phyloP scores from a whole-genome alignment of 2,329 filamentous ascomycete genomes.

The Diaporthe sp. region DNA sequence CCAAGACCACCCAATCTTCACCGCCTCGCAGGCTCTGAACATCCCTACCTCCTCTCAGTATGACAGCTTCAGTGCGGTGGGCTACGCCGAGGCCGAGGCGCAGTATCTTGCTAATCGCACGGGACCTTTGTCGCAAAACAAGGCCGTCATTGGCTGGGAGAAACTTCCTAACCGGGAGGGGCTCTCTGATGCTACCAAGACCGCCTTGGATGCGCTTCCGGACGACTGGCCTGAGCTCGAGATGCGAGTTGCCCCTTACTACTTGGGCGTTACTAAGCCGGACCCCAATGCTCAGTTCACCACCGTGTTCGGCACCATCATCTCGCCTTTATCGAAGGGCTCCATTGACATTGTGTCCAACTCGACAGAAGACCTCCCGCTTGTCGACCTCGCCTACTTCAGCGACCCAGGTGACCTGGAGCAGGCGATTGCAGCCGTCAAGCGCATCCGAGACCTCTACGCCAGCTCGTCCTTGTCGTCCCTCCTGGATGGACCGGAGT shows the following conservation, averaged over 20 bases:
- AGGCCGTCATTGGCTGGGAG: slow-evolving; percentile 33
- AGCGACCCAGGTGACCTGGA: slow-evolving; percentile 34
- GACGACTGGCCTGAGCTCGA: slow-evolving; percentile 39
- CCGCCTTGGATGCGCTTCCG: slow-evolving; percentile 33
- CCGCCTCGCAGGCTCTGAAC: slow-evolving; percentile 43
- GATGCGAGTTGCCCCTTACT: slow-evolving; percentile 30
- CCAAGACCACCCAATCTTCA: slow-evolving; percentile 37
- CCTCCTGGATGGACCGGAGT: slow-evolving; percentile 48
- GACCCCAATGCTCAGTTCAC: background rate
- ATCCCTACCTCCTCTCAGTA: slow-evolving; percentile 26
- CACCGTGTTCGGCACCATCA: slow-evolving; percentile 29
- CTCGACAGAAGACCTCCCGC: slow-evolving; percentile 50
- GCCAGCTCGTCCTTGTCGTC: slow-evolving; percentile 18
- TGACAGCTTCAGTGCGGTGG: slow-evolving; percentile 25
- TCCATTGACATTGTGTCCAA: slow-evolving; percentile 51
- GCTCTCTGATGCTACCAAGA: slow-evolving; percentile 21
- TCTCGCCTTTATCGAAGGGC: slow-evolving; percentile 50
- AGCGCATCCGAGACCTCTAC: slow-evolving; percentile 42
- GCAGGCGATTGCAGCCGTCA: slow-evolving; percentile 44
- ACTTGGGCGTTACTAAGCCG: slow-evolving; percentile 35
- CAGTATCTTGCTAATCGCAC: slow-evolving; percentile 16
- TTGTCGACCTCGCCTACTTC: slow-evolving; percentile 56
- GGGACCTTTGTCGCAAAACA: slow-evolving; percentile 15
- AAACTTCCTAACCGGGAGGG: slow-evolving; percentile 32
- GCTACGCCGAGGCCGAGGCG: background rate